Base-by-base conservation (phyloP, 768 basidiomycete genomes). In the Ramaria sp. region DNA sequence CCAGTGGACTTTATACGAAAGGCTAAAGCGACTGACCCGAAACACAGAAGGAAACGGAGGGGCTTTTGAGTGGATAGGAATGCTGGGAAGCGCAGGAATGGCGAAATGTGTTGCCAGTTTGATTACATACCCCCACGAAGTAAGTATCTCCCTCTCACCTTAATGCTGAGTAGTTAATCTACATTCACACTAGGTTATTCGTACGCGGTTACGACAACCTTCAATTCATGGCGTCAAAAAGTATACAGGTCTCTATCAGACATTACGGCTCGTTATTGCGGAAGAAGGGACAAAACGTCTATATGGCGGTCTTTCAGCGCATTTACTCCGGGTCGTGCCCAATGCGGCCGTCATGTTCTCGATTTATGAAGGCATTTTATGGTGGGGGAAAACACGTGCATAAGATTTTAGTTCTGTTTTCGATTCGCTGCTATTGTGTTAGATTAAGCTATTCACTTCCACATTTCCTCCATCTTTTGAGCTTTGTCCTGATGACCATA, bases 121-220 rank as follows among this genome's bases (percentile, higher is more conserved):
- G 38, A 90, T 98, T 63, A 98, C 96, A 0, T 99, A 99, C 73
- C 96, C 96, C 45, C 96, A 99, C 63, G 95, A 99, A 78, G 95
- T 92, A 9, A 41, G 20, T 43, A n/a, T 12, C 41, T 27, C 27
- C 27, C 27, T 27, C 27, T 27, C 27, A 5, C 38, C 33, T 5
- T 48, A 53, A 27, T n/a, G 2, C 53, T 20, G 27, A 27, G 27
- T 27, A 27, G 27, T 12, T 1, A 13, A 0, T 45, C 49, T 55
- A 22, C 15, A 15, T 48, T 34, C 53, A 17, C 13, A 43, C 53
- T 53, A 92, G 91, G 91, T 97, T 2, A 70, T 97, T 24, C 88
- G 95, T 34, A 99, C 96, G 45, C 82, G 95, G 33, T 74, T 98
- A 27, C 80, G 95, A 54, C 95, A 99, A 68, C 91, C 93, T 0